Percentiles rank a stretch among this genome's conserved stretches.
Evolutionary conservation across 169 alveolate species (phyloP).

Genomic region (Plasmodium vivax): DNA sequence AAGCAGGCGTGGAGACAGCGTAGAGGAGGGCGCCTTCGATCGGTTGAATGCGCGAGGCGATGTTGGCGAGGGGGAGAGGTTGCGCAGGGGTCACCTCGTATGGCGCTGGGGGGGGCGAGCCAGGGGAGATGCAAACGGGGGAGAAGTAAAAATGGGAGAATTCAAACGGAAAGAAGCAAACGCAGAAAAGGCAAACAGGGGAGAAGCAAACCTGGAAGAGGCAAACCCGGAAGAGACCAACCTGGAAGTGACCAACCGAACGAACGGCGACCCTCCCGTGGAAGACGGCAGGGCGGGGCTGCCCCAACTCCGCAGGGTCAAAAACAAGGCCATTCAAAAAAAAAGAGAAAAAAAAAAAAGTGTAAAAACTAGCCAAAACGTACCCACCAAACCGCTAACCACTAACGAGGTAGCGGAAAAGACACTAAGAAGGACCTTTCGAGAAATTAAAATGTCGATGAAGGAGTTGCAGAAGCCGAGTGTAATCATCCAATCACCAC

Average conservation of each 20-base stretch:
- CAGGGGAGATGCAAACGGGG: background rate
- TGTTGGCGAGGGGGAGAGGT: background rate
- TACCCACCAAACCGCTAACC: background rate
- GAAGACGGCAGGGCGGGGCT: background rate
- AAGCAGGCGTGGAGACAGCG: background rate
- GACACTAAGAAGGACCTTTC: background rate
- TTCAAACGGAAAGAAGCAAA: background rate
- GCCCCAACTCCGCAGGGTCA: background rate
- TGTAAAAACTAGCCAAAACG: background rate
- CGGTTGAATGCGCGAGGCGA: background rate
- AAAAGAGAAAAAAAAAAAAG: background rate
- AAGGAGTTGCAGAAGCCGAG: background rate
- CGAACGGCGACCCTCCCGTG: background rate
- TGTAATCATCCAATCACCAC: background rate
- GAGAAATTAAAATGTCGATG: background rate
- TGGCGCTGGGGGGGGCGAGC: background rate
- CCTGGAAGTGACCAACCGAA: background rate
- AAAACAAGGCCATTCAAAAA: slow-evolving; percentile 21
- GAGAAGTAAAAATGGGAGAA: background rate
- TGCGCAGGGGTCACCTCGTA: background rate
- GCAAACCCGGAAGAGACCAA: background rate
- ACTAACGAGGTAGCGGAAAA: background rate
- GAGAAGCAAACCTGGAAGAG: background rate
- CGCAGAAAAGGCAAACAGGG: background rate
- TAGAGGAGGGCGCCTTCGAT: background rate